Evolutionary conservation across 768 basidiomycete species (phyloP), one percentile per base, ranked within the genome.

Genomic region (Calocybe cyanea): DNA sequence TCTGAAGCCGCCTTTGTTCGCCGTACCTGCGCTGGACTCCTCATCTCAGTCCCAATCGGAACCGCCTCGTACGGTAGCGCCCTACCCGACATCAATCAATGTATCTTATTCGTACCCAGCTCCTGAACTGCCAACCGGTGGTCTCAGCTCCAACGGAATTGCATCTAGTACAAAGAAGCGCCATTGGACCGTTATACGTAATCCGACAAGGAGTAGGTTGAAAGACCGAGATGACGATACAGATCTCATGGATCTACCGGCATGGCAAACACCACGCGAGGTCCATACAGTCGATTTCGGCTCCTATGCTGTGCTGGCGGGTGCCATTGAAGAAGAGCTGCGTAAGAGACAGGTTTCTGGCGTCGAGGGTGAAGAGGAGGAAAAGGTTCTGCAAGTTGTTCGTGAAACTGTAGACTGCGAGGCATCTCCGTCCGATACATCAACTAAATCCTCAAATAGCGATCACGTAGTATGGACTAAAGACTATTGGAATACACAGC

Each of bases 121-220:
- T 14, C 52, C 60, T 18, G 42, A 55, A 7, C 43, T 64, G 15
- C 59, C 63, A 8, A 56, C 55, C 1, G 62, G 64, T 10, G 50
- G 68, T 40, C 9, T 21, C 21, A 5, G 14, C n/a, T 62, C 57
- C 31, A 45, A 61, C 1, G 59, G 65, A 19, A 43, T 52, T 7
- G 28, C 47, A 25, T 55, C 54, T 23, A 14, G n/a, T n/a, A 58
- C 57, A 11, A 69, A 72, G 45, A 70, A 77, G 41, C 73, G 75
- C 9, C 81, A 87, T 56, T 88, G 85, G 85, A 70, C 67, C 3
- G 66, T 88, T 33, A 52, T 63, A 9, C 80, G 84, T 18, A 80
- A 74, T 46, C 63, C 72, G 0, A 65, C 71, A 4, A 76, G 80
- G 11, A 63, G 63, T 20, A 77, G 73, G 44, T 66, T 64, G 14